These are phyloP conservation scores for Gilbertella persicaria DNA, from an alignment of 371 early-diverging fungal species.

Conservation along the genomic window DNA sequence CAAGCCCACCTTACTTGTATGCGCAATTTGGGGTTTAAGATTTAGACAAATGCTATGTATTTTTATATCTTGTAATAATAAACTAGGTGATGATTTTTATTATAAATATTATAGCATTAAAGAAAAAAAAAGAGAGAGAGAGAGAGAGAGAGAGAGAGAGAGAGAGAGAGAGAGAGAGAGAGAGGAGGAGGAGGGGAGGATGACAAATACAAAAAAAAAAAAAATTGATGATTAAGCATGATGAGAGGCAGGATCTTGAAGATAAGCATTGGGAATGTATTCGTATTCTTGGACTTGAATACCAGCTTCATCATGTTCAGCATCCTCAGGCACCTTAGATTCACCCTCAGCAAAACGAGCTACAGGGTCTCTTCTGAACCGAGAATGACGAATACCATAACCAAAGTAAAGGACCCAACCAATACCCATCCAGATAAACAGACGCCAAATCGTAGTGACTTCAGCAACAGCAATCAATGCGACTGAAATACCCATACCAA, in stretches of 20 bases:
- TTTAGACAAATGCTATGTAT: constrained; percentile 61
- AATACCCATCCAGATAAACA: constrained; percentile 69
- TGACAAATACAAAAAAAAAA: too few relatives aligned
- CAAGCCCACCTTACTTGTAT: constrained; percentile 90
- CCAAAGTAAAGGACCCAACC: constrained; percentile 71
- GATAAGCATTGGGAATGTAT: constrained; percentile 14
- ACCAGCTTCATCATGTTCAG: constrained; percentile 14
- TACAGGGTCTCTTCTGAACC: constrained; percentile 41
- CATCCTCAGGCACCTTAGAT: constrained; percentile 2
- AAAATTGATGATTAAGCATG: constrained; percentile 6
- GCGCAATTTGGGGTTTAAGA: constrained; percentile 91
- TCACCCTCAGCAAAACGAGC: constrained; percentile 32
- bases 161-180: too few relatives aligned
- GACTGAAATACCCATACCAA: constrained; percentile 62
- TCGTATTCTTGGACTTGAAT: constrained; percentile 26
- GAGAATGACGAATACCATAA: constrained; percentile 69
- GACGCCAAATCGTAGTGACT: constrained; percentile 56
- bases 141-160: too few relatives aligned
- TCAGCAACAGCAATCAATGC: constrained; percentile 67
- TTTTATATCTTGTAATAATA: too few relatives aligned
- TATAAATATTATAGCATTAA: too few relatives aligned
- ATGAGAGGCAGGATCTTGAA: constrained; percentile 7
- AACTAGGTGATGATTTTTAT: too few relatives aligned
- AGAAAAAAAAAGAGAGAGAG: too few relatives aligned
- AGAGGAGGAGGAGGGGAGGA: too few relatives aligned